These are phyloP conservation scores for Pseudogymnoascus sp. DNA, from an alignment of 2,329 filamentous ascomycete genomes.

Conservation along the genomic window DNA sequence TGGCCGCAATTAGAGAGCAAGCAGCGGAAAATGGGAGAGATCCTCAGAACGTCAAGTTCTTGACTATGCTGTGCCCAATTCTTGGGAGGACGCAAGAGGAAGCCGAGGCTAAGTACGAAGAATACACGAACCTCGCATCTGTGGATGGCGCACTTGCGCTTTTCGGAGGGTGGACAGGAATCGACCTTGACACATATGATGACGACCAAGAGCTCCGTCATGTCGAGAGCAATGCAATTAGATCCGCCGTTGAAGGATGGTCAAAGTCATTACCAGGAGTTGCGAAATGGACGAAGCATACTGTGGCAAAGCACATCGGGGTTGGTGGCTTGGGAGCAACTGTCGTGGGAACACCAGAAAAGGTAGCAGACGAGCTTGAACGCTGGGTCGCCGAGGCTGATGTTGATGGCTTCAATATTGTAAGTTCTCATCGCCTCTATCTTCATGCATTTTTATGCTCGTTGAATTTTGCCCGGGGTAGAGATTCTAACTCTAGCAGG, in stretches of 20 bases:
- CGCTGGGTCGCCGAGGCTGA: constrained; percentile 61
- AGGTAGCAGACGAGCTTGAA: constrained; percentile 61
- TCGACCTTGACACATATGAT: constrained; percentile 52
- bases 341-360: constrained; percentile 54
- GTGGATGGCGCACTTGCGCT: constrained; percentile 61
- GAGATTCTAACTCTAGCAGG: background rate
- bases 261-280: constrained; percentile 50
- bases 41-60: constrained; percentile 55
- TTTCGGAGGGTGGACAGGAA: constrained; percentile 70
- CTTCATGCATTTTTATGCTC: background rate
- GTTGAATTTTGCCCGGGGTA: constrained; percentile 28
- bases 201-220: constrained; percentile 56
- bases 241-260: constrained; percentile 48
- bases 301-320: constrained; percentile 59
- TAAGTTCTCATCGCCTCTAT: constrained; percentile 32
- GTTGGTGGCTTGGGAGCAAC: constrained; percentile 60
- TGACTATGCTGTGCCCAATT: constrained; percentile 59
- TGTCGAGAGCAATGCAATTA: constrained; percentile 37
- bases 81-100: constrained; percentile 60
- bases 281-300: constrained; percentile 65
- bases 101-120: constrained; percentile 54
- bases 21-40: constrained; percentile 50
- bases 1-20: constrained; percentile 54
- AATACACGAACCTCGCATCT: constrained; percentile 54
- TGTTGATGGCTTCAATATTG: constrained; percentile 68